These are phyloP conservation scores for Malassezia dermatis DNA, from an alignment of 1,284 basidiomycete genomes.

Conservation along the genomic window DNA sequence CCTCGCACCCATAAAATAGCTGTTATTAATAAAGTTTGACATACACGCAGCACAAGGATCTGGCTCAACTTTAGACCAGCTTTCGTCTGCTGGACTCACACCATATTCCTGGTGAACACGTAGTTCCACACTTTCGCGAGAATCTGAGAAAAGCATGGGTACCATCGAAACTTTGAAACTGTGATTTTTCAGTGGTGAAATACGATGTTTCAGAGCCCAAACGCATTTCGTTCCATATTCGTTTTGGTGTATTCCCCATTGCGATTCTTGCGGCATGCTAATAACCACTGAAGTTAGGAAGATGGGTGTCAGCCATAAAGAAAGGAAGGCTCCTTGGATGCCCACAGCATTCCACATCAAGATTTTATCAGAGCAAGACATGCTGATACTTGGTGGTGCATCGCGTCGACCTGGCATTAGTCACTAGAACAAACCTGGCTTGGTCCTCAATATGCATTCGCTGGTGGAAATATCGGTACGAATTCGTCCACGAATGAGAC, in stretches of 20 bases:
- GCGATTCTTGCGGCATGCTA: neutral
- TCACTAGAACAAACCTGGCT: neutral
- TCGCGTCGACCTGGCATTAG: slow-evolving; percentile 16
- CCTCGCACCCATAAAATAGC: slow-evolving; percentile 11
- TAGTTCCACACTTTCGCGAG: neutral
- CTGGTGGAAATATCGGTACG: neutral
- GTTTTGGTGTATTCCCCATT: neutral
- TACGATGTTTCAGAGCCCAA: neutral
- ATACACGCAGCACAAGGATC: slow-evolving; percentile 19
- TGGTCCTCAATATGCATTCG: neutral
- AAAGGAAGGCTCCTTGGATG: slow-evolving; percentile 21
- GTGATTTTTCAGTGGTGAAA: neutral
- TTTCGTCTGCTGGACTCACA: neutral
- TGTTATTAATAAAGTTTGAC: neutral
- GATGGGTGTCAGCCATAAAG: slow-evolving; percentile 16
- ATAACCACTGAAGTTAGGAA: slow-evolving; percentile 9
- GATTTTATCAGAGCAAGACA: slow-evolving; percentile 27
- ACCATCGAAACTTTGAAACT: neutral
- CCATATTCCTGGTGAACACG: neutral
- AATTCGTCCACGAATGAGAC: slow-evolving; percentile 30
- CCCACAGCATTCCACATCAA: slow-evolving; percentile 19
- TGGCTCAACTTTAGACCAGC: slow-evolving; percentile 7
- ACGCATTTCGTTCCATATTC: neutral
- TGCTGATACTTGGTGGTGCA: slow-evolving; percentile 21
- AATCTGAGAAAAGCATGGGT: slow-evolving; percentile 1